phyloP scores from a whole-genome alignment of 768 basidiomycete genomes.

The Zangia roseola region DNA sequence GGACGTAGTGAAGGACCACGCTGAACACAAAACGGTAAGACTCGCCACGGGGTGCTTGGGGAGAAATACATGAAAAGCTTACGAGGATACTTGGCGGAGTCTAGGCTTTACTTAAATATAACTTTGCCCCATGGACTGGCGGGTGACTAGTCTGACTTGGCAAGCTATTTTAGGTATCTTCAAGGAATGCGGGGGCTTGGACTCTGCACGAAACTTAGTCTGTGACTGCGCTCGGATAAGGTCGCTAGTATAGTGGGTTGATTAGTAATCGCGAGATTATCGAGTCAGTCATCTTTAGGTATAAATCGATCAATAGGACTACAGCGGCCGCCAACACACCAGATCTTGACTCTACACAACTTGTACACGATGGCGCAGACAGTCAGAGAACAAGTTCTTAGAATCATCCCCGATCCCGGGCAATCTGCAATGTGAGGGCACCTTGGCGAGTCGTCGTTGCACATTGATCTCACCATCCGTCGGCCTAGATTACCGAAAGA shows the following conservation, averaged over 20 bases:
- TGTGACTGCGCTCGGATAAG: no score
- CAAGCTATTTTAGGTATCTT: constrained; percentile 8
- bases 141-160: neutral
- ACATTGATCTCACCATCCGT: neutral
- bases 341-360: neutral
- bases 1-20: neutral
- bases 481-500: constrained; percentile 65
- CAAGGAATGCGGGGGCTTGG: neutral
- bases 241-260: neutral
- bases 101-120: no score
- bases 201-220: no score
- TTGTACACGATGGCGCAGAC: constrained; percentile 48
- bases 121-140: no score
- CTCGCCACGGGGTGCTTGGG: no score
- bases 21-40: neutral
- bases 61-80: neutral
- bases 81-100: no score
- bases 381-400: constrained; percentile 52
- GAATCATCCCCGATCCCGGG: constrained; percentile 53
- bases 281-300: constrained; percentile 6
- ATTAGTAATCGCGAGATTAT: constrained; percentile 16
- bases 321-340: neutral
- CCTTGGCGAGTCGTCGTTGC: neutral
- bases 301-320: constrained; percentile 4
- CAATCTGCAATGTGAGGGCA: constrained; percentile 44